Evolutionary conservation across 2,329 filamentous ascomycete species (phyloP).

Genomic region (Aspergillus versicolor): DNA sequence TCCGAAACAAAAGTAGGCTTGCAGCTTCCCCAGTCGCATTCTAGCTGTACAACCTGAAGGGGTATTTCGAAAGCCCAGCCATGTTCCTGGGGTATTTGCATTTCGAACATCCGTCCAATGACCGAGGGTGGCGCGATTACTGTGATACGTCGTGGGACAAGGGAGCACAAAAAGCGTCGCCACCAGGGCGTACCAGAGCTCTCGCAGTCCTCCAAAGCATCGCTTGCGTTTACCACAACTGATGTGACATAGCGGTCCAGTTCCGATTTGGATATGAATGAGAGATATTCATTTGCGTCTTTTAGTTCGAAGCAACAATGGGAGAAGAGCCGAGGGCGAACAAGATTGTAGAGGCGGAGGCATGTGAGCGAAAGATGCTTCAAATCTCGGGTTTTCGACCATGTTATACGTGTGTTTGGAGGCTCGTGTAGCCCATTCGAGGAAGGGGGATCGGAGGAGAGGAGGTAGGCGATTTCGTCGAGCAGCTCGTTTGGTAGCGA

Average conservation of each 20-base stretch:
- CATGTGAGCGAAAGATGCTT: slow-evolving; percentile 59
- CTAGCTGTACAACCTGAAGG: slow-evolving; percentile 59
- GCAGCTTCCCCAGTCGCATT: slow-evolving; percentile 20
- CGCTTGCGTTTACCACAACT: slow-evolving; percentile 47
- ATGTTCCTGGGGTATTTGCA: slow-evolving; percentile 57
- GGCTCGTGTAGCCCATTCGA: slow-evolving; percentile 50
- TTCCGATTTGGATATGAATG: slow-evolving; percentile 35
- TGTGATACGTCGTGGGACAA: slow-evolving; percentile 56
- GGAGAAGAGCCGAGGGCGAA: slow-evolving; percentile 59
- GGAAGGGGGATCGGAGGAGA: slow-evolving; percentile 54
- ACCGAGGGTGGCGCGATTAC: slow-evolving; percentile 62
- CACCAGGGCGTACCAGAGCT: slow-evolving; percentile 48
- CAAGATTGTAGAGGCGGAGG: slow-evolving; percentile 52
- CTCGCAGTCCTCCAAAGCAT: slow-evolving; percentile 39
- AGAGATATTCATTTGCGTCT: slow-evolving; percentile 35
- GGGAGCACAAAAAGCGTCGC: slow-evolving; percentile 54
- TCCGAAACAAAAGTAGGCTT: slow-evolving; percentile 27
- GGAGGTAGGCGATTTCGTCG: slow-evolving; percentile 55
- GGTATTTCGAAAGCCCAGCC: slow-evolving; percentile 64
- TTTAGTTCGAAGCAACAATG: slow-evolving; percentile 46
- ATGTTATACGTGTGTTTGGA: slow-evolving; percentile 47
- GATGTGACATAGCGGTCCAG: slow-evolving; percentile 46
- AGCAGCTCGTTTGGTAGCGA: slow-evolving; percentile 63
- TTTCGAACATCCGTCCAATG: slow-evolving; percentile 61
- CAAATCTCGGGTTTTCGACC: slow-evolving; percentile 41